These are phyloP conservation scores for Datura wrightii DNA, from an alignment of 257 asterid genomes.

Conservation along the genomic window DNA sequence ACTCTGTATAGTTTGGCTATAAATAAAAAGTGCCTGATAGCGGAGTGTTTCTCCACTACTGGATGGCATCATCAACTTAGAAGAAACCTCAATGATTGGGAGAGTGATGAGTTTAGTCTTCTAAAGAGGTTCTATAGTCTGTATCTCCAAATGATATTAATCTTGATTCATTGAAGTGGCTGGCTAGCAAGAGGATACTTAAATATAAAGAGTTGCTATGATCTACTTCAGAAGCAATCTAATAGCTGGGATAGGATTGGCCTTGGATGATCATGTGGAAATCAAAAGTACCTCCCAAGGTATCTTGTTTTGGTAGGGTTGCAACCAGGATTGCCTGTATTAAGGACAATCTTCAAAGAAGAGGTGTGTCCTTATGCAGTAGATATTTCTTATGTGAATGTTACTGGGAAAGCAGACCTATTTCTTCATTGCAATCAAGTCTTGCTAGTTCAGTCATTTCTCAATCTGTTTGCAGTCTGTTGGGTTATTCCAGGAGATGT, in stretches of 20 bases:
- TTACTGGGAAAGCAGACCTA: background rate
- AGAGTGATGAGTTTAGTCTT: background rate
- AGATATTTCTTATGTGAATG: background rate
- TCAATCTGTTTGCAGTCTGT: background rate
- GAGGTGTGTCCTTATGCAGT: constrained; percentile 11
- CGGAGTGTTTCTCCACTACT: background rate
- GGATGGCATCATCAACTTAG: background rate
- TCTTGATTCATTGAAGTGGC: background rate
- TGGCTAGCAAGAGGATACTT: background rate
- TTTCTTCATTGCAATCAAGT: background rate
- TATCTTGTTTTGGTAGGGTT: background rate
- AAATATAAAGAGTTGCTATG: background rate
- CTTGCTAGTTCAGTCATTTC: background rate
- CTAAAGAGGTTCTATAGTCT: constrained; percentile 15
- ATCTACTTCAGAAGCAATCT: background rate
- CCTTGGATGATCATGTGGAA: background rate
- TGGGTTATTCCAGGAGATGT: background rate
- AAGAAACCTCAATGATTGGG: background rate
- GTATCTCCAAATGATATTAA: background rate
- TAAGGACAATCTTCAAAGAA: constrained; percentile 9
- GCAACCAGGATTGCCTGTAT: background rate
- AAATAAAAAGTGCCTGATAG: background rate
- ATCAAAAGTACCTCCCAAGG: background rate
- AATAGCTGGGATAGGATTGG: background rate
- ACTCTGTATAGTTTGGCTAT: background rate